These are phyloP conservation scores for Atkinsonella texensis DNA, from an alignment of 2,329 filamentous ascomycete genomes.

Conservation along the genomic window DNA sequence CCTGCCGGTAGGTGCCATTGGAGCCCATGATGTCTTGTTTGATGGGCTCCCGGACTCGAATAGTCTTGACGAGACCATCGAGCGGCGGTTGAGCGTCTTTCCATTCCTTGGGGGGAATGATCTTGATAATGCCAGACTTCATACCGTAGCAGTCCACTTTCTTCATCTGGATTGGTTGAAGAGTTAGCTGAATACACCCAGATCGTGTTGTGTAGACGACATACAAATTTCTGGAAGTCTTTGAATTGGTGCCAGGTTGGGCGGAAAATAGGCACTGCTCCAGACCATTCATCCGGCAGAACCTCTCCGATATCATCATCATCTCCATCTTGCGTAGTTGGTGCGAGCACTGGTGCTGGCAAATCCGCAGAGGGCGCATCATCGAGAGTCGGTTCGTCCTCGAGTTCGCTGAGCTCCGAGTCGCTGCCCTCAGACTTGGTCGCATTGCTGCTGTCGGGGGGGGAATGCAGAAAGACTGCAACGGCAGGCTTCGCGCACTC, in stretches of 20 bases:
- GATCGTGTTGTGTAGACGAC: conserved; percentile 16
- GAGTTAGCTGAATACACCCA: conserved; percentile 15
- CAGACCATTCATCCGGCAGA: conserved; percentile 79
- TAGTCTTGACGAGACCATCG: conserved; percentile 77
- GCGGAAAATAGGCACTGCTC: conserved; percentile 85
- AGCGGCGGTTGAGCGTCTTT: conserved; percentile 66
- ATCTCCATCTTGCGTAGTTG: conserved; percentile 11
- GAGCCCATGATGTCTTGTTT: conserved; percentile 97
- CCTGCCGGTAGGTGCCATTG: conserved; percentile 89
- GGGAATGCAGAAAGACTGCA: conserved; percentile 44
- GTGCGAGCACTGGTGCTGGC: conserved; percentile 13
- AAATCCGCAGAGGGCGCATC: conserved; percentile 15
- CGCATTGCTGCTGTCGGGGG: conserved; percentile 51
- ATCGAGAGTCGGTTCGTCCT: conserved; percentile 36
- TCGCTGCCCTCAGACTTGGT: conserved; percentile 48
- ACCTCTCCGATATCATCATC: conserved; percentile 64
- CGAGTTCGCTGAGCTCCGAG: conserved; percentile 55
- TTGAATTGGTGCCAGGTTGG: conserved; percentile 92
- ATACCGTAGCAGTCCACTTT: conserved; percentile 92
- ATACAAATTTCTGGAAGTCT: conserved; percentile 83
- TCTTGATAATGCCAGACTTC: conserved; percentile 94
- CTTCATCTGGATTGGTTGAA: conserved; percentile 40
- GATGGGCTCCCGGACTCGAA: conserved; percentile 92
- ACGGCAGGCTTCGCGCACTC: conserved; percentile 23
- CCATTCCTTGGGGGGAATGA: conserved; percentile 91